These are phyloP conservation scores for Grigorovia humatica DNA, from an alignment of 805 yeast genomes.

Conservation along the genomic window DNA sequence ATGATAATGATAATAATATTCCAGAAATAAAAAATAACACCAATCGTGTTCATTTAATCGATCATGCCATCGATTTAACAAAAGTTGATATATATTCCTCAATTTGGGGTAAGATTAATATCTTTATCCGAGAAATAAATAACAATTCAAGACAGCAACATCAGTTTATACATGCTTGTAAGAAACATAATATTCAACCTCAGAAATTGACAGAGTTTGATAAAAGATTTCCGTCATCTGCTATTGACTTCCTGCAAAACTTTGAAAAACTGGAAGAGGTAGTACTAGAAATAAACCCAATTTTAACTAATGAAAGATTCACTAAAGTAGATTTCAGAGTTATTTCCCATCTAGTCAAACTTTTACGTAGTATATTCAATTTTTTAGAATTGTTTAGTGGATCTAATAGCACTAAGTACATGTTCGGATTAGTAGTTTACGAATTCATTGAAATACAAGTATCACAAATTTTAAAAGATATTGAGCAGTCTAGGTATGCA, in stretches of 20 bases:
- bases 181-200: neutral
- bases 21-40: neutral
- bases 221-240: conserved; percentile 3
- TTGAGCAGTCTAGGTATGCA: conserved; percentile 1
- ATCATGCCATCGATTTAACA: conserved; percentile 5
- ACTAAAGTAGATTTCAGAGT: conserved; percentile 7
- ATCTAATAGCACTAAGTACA: neutral
- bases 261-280: conserved; percentile 4
- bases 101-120: conserved; percentile 9
- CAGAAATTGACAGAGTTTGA: conserved; percentile 3
- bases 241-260: conserved; percentile 3
- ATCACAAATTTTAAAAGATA: neutral
- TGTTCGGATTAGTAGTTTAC: neutral
- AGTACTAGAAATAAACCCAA: conserved; percentile 5
- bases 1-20: neutral
- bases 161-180: neutral
- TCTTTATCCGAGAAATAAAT: conserved; percentile 8
- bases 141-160: neutral
- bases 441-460: conserved; percentile 5
- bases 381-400: conserved; percentile 1
- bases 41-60: conserved; percentile 2
- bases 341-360: neutral
- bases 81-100: conserved; percentile 7
- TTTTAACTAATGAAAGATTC: conserved; percentile 7
- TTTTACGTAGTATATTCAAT: conserved; percentile 1